These are phyloP conservation scores for Fraxinus quadrangulata DNA, from an alignment of 257 asterid species.

Conservation along the genomic window DNA sequence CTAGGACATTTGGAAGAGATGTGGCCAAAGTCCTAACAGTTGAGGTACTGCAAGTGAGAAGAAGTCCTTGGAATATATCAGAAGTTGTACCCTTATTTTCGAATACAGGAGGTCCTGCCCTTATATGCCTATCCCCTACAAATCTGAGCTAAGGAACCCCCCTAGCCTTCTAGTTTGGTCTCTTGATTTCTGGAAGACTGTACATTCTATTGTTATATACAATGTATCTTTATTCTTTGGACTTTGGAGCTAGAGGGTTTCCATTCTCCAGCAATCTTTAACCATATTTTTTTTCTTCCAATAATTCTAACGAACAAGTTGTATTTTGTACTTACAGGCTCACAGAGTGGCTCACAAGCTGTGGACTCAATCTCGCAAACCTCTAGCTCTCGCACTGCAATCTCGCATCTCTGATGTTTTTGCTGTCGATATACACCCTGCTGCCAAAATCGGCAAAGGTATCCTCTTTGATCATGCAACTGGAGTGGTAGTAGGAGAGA, in stretches of 20 bases:
- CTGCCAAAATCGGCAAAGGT: slow-evolving; percentile 64
- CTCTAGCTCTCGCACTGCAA: slow-evolving; percentile 65
- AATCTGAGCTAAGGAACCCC: too few species aligned
- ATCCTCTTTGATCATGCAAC: slow-evolving; percentile 75
- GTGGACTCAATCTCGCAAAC: slow-evolving; percentile 64
- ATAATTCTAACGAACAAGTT: neutral
- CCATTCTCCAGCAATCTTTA: too few species aligned
- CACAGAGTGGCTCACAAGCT: slow-evolving; percentile 70
- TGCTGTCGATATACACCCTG: slow-evolving; percentile 72
- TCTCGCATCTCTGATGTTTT: slow-evolving; percentile 74
- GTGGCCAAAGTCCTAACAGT: too few species aligned
- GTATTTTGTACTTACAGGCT: slow-evolving; percentile 38
- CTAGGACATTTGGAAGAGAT: too few species aligned
- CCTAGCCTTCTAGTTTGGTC: neutral
- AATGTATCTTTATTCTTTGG: too few species aligned
- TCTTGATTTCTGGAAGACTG: neutral
- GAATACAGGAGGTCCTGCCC: too few species aligned
- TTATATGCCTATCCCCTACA: too few species aligned
- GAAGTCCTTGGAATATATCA: too few species aligned
- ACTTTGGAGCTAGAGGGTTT: too few species aligned
- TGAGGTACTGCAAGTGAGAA: too few species aligned
- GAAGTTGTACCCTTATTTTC: too few species aligned
- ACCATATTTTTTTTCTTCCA: neutral
- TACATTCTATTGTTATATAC: too few species aligned
- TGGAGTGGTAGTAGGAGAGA: slow-evolving; percentile 71